Base-by-base conservation (phyloP, 2,329 filamentous ascomycete genomes). In the Colletotrichum nymphaeae region DNA sequence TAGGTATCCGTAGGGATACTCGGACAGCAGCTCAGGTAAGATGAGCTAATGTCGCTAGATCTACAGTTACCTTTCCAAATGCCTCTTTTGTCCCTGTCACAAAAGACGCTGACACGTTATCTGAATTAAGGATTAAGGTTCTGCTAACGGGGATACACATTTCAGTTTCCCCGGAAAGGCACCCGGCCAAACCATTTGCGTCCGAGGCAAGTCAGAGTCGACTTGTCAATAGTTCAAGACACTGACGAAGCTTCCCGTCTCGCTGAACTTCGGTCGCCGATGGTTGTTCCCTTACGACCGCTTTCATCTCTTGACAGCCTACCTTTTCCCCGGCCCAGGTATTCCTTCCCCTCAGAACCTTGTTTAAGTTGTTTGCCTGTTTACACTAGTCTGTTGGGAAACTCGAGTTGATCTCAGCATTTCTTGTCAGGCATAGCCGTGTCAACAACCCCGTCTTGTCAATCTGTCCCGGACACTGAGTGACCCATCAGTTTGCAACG, bases 231-330 rank as follows among this genome's bases (percentile, higher is more conserved):
- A n/a, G 16, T 19, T 42, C 37, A 42, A 42, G 37, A 42, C 37
- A 42, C 37, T 4, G 12, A 28, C 14, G 28, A 62, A 67, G 57
- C 65, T 62, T 55, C 60, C 56, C 57, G 22, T 5, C n/a, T 60
- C n/a, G 37, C 56, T 60, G 55, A 56, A 60, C n/a, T 37, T 67
- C 56, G 55, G 56, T 67, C 65, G 14, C 65, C 56, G 56, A 60
- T 59, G 24, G n/a, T 26, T 49, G 37, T 49, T 30, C 6, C 42
- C 42, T 49, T 24, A 16, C 24, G n/a, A 26, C n/a, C 14, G n/a
- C 24, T 52, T 30, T 52, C 58, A 35, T 16, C 58, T 28, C 58
- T 49, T 35, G 37, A 16, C 37, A 19, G 16, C 11, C 24, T 30
- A 49, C 24, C 24, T 30, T n/a, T 19, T 19, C 22, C 16, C 22